Conservation (phyloP, 2,329 filamentous ascomycete genomes). For the Ophiostoma triangulosporum region DNA sequence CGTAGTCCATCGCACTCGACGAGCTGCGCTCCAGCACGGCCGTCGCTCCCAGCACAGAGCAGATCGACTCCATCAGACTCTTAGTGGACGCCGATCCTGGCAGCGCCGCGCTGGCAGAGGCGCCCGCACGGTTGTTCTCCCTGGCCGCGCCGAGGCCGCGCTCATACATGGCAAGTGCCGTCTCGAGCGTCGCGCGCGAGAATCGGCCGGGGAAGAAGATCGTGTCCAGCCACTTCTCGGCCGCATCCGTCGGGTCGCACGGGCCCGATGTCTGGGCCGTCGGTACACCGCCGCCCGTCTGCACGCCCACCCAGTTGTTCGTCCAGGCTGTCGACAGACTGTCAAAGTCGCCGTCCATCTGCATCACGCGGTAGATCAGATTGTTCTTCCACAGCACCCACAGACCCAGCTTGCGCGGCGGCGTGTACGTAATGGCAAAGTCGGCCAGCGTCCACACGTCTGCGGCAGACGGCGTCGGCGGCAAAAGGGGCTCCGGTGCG, state of each 20-base stretch:
- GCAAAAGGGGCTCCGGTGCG: conserved; percentile 46
- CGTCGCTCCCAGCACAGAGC: conserved; percentile 55
- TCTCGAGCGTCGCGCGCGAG: conserved; percentile 65
- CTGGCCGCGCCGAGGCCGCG: conserved; percentile 38
- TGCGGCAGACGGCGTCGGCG: conserved; percentile 55
- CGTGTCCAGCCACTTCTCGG: conserved; percentile 75
- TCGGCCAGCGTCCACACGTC: conserved; percentile 72
- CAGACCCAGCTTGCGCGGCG: conserved; percentile 32
- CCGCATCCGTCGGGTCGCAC: conserved; percentile 54
- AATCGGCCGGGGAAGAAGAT: conserved; percentile 77
- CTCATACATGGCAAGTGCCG: conserved; percentile 70
- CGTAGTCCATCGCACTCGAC: conserved; percentile 57
- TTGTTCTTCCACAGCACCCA: conserved; percentile 83
- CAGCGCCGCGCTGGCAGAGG: too few species aligned
- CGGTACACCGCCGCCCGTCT: conserved; percentile 42
- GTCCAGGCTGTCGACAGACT: conserved; percentile 49
- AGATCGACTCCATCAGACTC: conserved; percentile 63
- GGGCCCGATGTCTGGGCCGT: conserved; percentile 44
- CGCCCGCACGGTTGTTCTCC: too few species aligned
- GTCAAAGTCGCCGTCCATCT: conserved; percentile 57
- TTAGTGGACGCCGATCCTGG: conserved; percentile 31
- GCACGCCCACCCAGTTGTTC: conserved; percentile 56
- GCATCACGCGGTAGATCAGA: conserved; percentile 60
- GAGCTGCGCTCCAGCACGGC: conserved; percentile 49
- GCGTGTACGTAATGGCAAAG: conserved; percentile 48